phyloP scores from a whole-genome alignment of 805 yeast species.

The Yarrowia bubula region DNA sequence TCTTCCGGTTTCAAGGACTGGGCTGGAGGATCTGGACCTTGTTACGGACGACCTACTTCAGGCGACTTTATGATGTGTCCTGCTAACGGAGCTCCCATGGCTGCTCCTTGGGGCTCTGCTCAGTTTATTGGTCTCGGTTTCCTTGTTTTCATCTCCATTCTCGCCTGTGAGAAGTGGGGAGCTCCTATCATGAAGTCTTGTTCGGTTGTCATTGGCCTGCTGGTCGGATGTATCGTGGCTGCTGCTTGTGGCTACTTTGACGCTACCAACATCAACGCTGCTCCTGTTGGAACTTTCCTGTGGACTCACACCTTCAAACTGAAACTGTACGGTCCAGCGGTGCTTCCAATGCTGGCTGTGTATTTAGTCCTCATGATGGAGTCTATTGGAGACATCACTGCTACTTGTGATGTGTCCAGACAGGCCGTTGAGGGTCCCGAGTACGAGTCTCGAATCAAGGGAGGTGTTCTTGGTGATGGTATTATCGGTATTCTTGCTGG shows the following conservation, averaged over 20 bases:
- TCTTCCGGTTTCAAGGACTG: conserved; percentile 76
- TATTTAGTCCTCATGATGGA: conserved; percentile 85
- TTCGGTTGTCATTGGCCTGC: conserved; percentile 81
- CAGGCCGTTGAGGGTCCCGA: conserved; percentile 76
- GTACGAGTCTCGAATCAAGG: conserved; percentile 85
- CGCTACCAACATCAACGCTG: conserved; percentile 53
- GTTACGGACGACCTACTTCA: conserved; percentile 36
- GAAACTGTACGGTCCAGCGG: conserved; percentile 77
- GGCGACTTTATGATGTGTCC: conserved; percentile 54
- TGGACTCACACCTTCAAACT: conserved; percentile 89
- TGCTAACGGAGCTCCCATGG: conserved; percentile 50
- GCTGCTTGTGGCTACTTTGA: conserved; percentile 86
- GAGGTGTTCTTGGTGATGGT: conserved; percentile 90
- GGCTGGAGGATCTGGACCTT: conserved; percentile 74
- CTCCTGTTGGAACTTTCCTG: conserved; percentile 79
- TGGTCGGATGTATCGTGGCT: conserved; percentile 88
- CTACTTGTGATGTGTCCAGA: conserved; percentile 88
- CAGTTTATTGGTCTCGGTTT: conserved; percentile 85
- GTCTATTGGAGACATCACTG: conserved; percentile 92
- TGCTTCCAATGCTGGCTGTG: conserved; percentile 80
- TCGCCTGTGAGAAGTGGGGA: conserved; percentile 81
- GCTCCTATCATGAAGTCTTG: conserved; percentile 93
- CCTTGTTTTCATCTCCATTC: conserved; percentile 69
- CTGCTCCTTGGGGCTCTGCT: conserved; percentile 80
- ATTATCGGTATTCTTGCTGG: conserved; percentile 74